Percentiles rank a stretch among this genome's conserved stretches.
Evolutionary conservation across 2,329 filamentous ascomycete genomes (phyloP).

Genomic region (Xylariaceae sp.): DNA sequence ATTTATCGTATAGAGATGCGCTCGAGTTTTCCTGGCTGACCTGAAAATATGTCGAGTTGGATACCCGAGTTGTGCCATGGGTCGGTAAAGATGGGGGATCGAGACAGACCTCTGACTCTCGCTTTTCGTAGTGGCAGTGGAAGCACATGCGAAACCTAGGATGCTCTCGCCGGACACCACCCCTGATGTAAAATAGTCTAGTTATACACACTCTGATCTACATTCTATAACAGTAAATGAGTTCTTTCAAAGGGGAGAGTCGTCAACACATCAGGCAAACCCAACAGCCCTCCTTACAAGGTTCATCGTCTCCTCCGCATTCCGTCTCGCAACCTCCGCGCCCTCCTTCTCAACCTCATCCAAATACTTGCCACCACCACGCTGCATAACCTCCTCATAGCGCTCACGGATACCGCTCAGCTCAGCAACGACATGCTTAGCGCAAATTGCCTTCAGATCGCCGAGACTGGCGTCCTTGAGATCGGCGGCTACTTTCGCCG

Average conservation of each 20-base stretch:
- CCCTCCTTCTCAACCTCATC: slow-evolving; percentile 55
- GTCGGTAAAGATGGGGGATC: too few relatives aligned
- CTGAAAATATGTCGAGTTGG: too few relatives aligned
- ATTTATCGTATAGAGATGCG: too few relatives aligned
- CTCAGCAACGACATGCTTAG: slow-evolving; percentile 49
- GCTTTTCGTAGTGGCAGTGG: too few relatives aligned
- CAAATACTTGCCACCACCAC: slow-evolving; percentile 46
- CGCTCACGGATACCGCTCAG: slow-evolving; percentile 45
- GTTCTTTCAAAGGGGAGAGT: not conserved
- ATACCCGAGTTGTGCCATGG: too few relatives aligned
- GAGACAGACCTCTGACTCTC: too few relatives aligned
- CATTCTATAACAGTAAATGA: not conserved
- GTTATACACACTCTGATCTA: not conserved
- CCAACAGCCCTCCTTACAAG: slow-evolving; percentile 49
- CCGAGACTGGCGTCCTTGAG: slow-evolving; percentile 43
- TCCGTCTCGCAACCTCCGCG: slow-evolving; percentile 54
- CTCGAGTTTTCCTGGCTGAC: too few relatives aligned
- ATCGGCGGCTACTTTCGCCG: slow-evolving; percentile 32
- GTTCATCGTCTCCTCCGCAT: slow-evolving; percentile 54
- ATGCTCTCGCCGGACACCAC: too few relatives aligned
- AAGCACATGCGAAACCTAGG: too few relatives aligned
- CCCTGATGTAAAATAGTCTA: not conserved
- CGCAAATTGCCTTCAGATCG: slow-evolving; percentile 60
- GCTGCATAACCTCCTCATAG: slow-evolving; percentile 43
- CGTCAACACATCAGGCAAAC: slow-evolving; percentile 28